These are phyloP conservation scores for Candida corydali DNA, from an alignment of 805 yeast genomes.

Conservation along the genomic window DNA sequence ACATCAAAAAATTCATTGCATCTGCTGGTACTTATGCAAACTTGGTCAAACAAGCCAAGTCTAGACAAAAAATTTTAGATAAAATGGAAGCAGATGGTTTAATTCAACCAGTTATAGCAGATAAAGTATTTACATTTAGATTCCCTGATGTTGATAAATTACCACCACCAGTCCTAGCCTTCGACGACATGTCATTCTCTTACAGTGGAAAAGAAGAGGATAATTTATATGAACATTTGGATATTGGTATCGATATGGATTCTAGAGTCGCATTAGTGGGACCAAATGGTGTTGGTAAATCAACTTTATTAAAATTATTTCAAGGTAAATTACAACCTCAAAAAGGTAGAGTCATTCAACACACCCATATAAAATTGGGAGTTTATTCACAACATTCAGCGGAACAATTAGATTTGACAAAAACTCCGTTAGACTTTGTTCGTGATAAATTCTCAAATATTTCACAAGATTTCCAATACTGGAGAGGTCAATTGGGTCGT, in stretches of 20 bases:
- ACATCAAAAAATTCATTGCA: slow-evolving; percentile 97
- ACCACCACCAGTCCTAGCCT: slow-evolving; percentile 97
- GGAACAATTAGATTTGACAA: slow-evolving; percentile 94
- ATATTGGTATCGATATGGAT: slow-evolving; percentile 99
- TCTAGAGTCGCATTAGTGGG: slow-evolving; percentile 97
- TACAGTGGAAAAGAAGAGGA: slow-evolving; percentile 82
- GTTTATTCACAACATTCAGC: slow-evolving; percentile 99
- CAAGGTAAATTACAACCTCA: slow-evolving; percentile 91
- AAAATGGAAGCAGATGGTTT: slow-evolving; percentile 99
- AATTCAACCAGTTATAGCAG: slow-evolving; percentile 87
- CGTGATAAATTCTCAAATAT: slow-evolving; percentile 86
- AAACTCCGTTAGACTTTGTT: slow-evolving; percentile 93
- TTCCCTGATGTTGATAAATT: slow-evolving; percentile 95
- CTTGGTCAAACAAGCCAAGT: slow-evolving; percentile 96
- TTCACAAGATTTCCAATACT: slow-evolving; percentile 97
- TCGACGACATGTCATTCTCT: slow-evolving; percentile 90
- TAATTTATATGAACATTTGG: slow-evolving; percentile 83
- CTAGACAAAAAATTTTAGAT: slow-evolving; percentile 98
- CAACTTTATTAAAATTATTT: slow-evolving; percentile 92
- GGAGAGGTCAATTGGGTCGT: slow-evolving; percentile 97
- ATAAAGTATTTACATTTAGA: slow-evolving; percentile 88
- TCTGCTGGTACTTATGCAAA: slow-evolving; percentile 99
- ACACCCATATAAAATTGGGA: slow-evolving; percentile 96
- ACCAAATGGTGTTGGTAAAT: slow-evolving; percentile 99
- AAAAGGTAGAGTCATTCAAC: slow-evolving; percentile 93